Base-by-base conservation (phyloP, 2,329 filamentous ascomycete genomes). In the Acephala macrosclerotiorum region DNA sequence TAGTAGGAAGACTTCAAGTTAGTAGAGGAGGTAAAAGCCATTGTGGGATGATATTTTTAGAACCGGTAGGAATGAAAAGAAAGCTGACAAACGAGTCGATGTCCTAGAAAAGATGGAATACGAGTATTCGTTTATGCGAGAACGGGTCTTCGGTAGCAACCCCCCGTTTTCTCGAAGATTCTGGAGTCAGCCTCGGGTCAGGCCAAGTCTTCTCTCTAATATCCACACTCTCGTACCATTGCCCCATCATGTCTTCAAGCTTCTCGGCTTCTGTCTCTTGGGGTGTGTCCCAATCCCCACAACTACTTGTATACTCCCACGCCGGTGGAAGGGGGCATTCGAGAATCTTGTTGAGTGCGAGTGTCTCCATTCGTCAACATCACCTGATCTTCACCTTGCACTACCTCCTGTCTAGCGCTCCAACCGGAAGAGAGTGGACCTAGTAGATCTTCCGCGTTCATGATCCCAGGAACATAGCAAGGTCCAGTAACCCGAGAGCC, bases 131-230 rank as follows among this genome's bases (percentile, higher is more conserved):
- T 11, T 58, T 29, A 56, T 25, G 35, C 40, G 8, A 49, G 55
- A 51, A 35, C 26, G 26, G 65, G 29, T 62, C 47, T 42, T 61
- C 58, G 12, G 65, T 16, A 40, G 53, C 56, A 8, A 65, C 58
- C 1, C 62, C 61, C 20, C 49, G 29, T 45, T 60, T n/a, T n/a
- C 12, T 65, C 33, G 65, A 29, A 12, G 33, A n/a, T 26, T 60
- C 58, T 2, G 65, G 56, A 51, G 45, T 67, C 56, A 67, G 2
- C 26, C 55, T 61, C 29, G 65, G 65, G 62, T 67, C 59, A 20
- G 2, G 26, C 14, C 16, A 8, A 14, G 53, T 62, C 40, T 1
- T 59, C 11, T 66, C 45, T 18, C 64, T 42, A 5, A 60, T 63
- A 26, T 62, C 47, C 53, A 60, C 11, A 29, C 63, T 66, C 38